phyloP scores from a whole-genome alignment of 2,329 filamentous ascomycete species.

The Cytospora leucostoma region DNA sequence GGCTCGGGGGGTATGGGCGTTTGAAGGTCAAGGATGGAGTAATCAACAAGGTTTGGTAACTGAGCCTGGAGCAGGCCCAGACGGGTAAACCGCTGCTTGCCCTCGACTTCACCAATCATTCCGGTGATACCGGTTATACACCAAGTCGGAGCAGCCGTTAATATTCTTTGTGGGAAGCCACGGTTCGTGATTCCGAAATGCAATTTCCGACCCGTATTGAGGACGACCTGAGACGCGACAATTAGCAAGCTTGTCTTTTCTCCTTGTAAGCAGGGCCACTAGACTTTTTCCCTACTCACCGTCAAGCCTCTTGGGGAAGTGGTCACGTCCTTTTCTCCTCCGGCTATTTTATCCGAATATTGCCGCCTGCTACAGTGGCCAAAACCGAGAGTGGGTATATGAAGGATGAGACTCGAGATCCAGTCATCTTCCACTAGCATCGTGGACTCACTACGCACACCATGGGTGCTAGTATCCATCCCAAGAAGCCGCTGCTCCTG shows the following conservation, averaged over 20 bases:
- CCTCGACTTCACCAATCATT: not conserved
- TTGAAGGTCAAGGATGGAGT: not conserved
- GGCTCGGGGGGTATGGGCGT: not conserved
- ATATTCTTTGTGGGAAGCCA: not conserved
- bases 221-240: not conserved
- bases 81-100: not conserved
- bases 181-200: not conserved
- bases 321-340: not conserved
- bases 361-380: not conserved
- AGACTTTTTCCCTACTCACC: not conserved
- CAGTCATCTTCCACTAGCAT: not conserved
- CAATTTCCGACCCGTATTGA: not conserved
- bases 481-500: not conserved
- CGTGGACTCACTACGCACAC: not conserved
- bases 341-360: not conserved
- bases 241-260: not conserved
- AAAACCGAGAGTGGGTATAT: not conserved
- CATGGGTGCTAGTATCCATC: not conserved
- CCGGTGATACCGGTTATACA: slow-evolving; percentile 1
- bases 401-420: not conserved
- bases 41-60: not conserved
- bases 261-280: too few species aligned
- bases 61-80: slow-evolving; percentile 5
- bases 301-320: slow-evolving; percentile 5
- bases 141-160: not conserved